Evolutionary conservation across 306 rosid genomes (phyloP), one percentile per base, ranked within the genome.

Genomic region (Astragalus glycyphyllos): DNA sequence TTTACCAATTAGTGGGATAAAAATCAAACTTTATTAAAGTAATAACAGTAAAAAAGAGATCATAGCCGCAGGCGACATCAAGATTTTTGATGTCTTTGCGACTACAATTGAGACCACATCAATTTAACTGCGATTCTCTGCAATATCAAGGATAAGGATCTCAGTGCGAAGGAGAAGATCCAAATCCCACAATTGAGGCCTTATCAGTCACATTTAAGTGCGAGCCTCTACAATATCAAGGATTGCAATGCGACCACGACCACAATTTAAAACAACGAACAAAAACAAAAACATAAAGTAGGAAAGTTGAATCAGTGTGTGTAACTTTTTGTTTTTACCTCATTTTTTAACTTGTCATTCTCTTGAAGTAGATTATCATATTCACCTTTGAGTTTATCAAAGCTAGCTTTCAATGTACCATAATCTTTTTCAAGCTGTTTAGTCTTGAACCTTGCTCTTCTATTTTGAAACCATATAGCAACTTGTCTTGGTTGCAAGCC

Each of bases 401-500:
- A 87, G 65, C 87, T 80, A 67, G 90, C 74, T 68, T 83, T 87
- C 86, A 92, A 79, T 4, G 80, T 76, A 62, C 81, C 94, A 68
- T 83, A 92, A 20, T 89, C 96, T 76, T 77, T 86, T 15, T 86
- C 92, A n/a, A 92, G 78, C 64, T 92, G 97, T 34, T 94, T 94
- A 31, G 88, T 86, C 74, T 94, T 92, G 59, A 72, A 87, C 60
- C 95, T 87, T 62, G 94, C 97, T 14, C 96, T 84, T 54, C 96
- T 75, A 77, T 92, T 93, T 74, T 93, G 98, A 50, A 93, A 93
- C 98, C 98, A 93, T 45, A 93, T 87, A 8, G 98, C 96, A 5
- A 93, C 94, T 89, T 93, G 98, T 63, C 98, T 88, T 44, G 98
- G 96, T 81, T 80, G 89, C 82, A 93, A 79, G 0, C 97, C 90